Evolutionary conservation across 768 basidiomycete species (phyloP).

Genomic region (Mycena chlorophos): DNA sequence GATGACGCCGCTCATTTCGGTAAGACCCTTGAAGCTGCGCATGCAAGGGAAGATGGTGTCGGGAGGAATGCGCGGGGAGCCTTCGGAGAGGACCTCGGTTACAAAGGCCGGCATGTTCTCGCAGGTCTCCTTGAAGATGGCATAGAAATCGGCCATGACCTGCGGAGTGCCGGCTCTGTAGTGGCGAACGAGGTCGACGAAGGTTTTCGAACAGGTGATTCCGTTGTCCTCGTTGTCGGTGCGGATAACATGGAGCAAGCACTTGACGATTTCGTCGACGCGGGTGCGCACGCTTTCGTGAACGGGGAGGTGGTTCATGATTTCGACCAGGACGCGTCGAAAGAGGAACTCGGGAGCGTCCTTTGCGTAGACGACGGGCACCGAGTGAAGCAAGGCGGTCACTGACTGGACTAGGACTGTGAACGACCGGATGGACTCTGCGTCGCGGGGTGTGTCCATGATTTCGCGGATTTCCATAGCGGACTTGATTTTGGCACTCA

Average conservation of each 20-base stretch:
- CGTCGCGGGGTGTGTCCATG: constrained; percentile 76
- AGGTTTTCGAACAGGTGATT: constrained; percentile 82
- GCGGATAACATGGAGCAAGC: constrained; percentile 82
- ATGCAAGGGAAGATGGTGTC: constrained; percentile 67
- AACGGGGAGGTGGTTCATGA: constrained; percentile 83
- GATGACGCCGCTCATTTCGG: constrained; percentile 91
- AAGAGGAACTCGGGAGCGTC: constrained; percentile 76
- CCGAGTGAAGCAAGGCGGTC: constrained; percentile 68
- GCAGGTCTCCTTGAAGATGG: constrained; percentile 77
- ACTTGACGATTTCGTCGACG: constrained; percentile 64
- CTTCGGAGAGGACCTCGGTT: constrained; percentile 70
- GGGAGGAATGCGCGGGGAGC: constrained; percentile 54
- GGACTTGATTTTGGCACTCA: constrained; percentile 7
- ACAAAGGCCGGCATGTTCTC: constrained; percentile 73
- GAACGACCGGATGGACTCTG: constrained; percentile 68
- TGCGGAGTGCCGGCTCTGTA: constrained; percentile 75
- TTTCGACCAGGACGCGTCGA: constrained; percentile 84
- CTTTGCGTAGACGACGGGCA: constrained; percentile 65
- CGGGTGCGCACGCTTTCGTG: constrained; percentile 77
- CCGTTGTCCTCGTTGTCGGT: constrained; percentile 97
- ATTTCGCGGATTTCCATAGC: constrained; percentile 69
- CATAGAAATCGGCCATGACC: constrained; percentile 74
- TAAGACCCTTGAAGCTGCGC: constrained; percentile 89
- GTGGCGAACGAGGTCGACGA: constrained; percentile 84
- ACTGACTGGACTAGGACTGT: constrained; percentile 74